Conservation (phyloP, 257 asterid species). For the Solanum paucissectum region DNA sequence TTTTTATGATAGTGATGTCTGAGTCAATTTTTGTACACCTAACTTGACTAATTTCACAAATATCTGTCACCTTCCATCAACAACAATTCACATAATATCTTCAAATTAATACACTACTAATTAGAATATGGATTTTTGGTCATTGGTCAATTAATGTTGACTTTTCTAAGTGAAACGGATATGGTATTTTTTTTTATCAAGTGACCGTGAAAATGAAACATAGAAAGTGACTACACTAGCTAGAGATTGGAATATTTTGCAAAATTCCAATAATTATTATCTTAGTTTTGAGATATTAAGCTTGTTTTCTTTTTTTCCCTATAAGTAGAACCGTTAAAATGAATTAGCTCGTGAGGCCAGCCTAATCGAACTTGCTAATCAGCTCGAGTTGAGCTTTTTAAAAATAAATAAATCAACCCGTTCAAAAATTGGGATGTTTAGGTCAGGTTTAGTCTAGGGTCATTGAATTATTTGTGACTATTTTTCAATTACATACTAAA, state of each 20-base stretch:
- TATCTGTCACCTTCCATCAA: too few relatives aligned
- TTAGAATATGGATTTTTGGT: neutral
- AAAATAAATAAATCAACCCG: neutral
- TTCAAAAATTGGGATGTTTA: too few relatives aligned
- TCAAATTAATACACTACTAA: neutral
- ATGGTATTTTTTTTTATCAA: neutral
- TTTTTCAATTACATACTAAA: too few relatives aligned
- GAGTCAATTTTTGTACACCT: fast-evolving
- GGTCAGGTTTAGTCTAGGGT: too few relatives aligned
- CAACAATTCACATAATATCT: neutral
- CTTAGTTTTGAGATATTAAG: neutral
- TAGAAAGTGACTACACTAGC: neutral
- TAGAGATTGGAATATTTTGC: neutral
- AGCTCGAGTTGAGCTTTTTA: neutral
- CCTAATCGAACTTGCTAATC: neutral
- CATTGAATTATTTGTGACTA: too few relatives aligned
- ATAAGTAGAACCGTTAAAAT: neutral
- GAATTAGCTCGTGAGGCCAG: neutral
- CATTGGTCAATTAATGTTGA: neutral
- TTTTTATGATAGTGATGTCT: too few relatives aligned
- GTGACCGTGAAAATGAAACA: neutral
- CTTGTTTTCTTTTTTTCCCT: too few relatives aligned
- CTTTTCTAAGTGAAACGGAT: neutral
- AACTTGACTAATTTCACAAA: fast-evolving
- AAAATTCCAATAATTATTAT: neutral